Base-by-base conservation (phyloP, 2,329 filamentous ascomycete species). In the Periconia macrospinosa region DNA sequence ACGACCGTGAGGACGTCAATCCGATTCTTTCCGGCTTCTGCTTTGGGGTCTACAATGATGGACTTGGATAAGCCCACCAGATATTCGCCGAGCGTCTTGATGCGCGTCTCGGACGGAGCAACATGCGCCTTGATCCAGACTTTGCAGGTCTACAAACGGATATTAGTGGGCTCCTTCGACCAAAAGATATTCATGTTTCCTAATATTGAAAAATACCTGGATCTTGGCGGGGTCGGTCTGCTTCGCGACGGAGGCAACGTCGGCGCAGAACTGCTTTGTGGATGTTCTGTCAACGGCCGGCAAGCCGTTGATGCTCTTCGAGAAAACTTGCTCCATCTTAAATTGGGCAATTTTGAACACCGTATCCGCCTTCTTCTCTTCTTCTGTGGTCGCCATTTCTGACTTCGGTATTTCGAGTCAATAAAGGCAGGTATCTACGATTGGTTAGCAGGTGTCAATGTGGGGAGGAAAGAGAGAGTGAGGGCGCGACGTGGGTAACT, bases 51-150 rank as follows among this genome's bases (percentile, higher is more conserved):
- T 50, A 65, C 53, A 41, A 61, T 49, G 64, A 86, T 82, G 41
- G 86, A 87, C 57, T 81, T 84, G 60, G 88, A 83, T 54, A 93
- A 76, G 45, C 87, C 85, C 56, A 83, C 81, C 58, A 95, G 77
- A 74, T 91, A 96, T 75, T 91, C 92, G 62, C 85, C 89, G 61
- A 95, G 77, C 41, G 87, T 83, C 54, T 79, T 77, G 60, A 85
- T 82, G 64, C 91, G 86, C 61, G 82, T 78, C 52, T 83, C 73
- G 55, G 91, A 94, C 53, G 82, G 81, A 64, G 84, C 80, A 69
- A 93, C 79, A 77, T 91, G 84, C 65, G 83, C 82, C 69, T 92
- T 76, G 67, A 93, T 87, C 91, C 91, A 96, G 76, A 84, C 81
- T 83, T 92, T 96, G 83, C 90, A 92, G 81, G 85, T 89, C 92